Conservation (phyloP, 805 yeast species). For the Debaryomyces maramus region DNA sequence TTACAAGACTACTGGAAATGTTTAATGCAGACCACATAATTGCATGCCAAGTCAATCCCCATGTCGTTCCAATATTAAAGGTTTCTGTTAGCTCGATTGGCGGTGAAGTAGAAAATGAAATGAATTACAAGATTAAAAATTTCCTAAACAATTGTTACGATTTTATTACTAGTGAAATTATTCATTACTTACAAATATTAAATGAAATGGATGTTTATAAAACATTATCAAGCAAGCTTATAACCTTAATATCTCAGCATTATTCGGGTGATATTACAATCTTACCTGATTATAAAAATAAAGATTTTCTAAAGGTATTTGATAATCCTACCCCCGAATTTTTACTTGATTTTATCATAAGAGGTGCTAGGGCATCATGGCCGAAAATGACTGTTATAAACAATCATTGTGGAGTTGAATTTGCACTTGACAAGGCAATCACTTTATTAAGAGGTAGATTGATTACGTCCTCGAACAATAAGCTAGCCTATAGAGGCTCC, state of each 20-base stretch:
- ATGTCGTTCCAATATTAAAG: slow-evolving; percentile 84
- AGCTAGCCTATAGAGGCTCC: background rate
- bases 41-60: slow-evolving; percentile 97
- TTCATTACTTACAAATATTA: slow-evolving; percentile 72
- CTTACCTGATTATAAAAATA: slow-evolving; percentile 66
- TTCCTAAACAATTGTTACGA: slow-evolving; percentile 55
- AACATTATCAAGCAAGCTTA: slow-evolving; percentile 68
- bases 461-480: slow-evolving; percentile 33
- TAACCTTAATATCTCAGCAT: slow-evolving; percentile 77
- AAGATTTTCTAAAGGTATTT: slow-evolving; percentile 63
- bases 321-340: slow-evolving; percentile 82
- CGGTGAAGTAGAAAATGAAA: slow-evolving; percentile 63
- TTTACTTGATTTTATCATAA: slow-evolving; percentile 61
- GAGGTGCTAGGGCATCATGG: slow-evolving; percentile 95
- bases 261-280: slow-evolving; percentile 95
- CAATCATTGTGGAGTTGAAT: slow-evolving; percentile 89
- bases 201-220: slow-evolving; percentile 77
- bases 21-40: slow-evolving; percentile 96
- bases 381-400: slow-evolving; percentile 81
- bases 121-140: slow-evolving; percentile 54
- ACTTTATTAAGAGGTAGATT: slow-evolving; percentile 62
- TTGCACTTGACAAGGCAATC: slow-evolving; percentile 80
- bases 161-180: slow-evolving; percentile 64
- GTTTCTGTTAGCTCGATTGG: slow-evolving; percentile 68
- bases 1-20: slow-evolving; percentile 89